Percentiles rank a stretch among this genome's conserved stretches.
phyloP scores from a whole-genome alignment of 768 basidiomycete species.

The Rhizopogon vulgaris region DNA sequence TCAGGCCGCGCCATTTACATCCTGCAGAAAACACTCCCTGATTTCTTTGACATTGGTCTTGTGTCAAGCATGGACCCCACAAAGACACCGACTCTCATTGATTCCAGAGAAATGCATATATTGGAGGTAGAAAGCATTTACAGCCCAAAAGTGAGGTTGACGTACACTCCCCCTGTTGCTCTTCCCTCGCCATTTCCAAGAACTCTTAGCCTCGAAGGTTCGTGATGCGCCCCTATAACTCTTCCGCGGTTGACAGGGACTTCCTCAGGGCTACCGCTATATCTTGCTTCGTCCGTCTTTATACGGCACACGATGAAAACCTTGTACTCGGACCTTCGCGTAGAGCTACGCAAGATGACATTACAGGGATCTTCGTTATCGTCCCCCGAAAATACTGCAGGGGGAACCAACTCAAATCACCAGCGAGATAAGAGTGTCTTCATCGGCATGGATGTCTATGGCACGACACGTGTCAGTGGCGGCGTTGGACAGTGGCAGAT shows the following conservation, averaged over 20 bases:
- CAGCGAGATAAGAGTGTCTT: conserved; percentile 53
- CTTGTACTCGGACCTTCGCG: conserved; percentile 58
- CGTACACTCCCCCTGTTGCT: conserved; percentile 61
- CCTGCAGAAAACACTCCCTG: conserved; percentile 62
- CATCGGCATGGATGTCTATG: conserved; percentile 49
- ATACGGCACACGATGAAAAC: conserved; percentile 72
- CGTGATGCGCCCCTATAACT: conserved; percentile 3
- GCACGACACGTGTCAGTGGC: conserved; percentile 59
- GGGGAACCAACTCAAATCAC: not conserved
- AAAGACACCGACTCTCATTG: conserved; percentile 28
- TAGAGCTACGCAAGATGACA: conserved; percentile 47
- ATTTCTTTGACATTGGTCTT: conserved; percentile 66
- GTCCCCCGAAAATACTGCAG: not conserved
- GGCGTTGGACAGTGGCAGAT: conserved; percentile 65
- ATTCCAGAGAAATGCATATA: conserved; percentile 9
- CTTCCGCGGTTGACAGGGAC: not conserved
- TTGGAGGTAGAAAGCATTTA: conserved; percentile 45
- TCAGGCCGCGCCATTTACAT: conserved; percentile 68
- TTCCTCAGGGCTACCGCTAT: conserved; percentile 57
- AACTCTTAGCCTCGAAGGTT: conserved; percentile 68
- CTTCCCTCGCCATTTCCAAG: conserved; percentile 67
- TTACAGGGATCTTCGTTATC: conserved; percentile 18
- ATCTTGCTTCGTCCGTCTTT: conserved; percentile 63
- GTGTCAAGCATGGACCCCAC: conserved; percentile 47
- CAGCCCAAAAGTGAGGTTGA: conserved; percentile 53